Evolutionary conservation across 768 basidiomycete species (phyloP).

Genomic region (Brasilioporus rufonigricans): DNA sequence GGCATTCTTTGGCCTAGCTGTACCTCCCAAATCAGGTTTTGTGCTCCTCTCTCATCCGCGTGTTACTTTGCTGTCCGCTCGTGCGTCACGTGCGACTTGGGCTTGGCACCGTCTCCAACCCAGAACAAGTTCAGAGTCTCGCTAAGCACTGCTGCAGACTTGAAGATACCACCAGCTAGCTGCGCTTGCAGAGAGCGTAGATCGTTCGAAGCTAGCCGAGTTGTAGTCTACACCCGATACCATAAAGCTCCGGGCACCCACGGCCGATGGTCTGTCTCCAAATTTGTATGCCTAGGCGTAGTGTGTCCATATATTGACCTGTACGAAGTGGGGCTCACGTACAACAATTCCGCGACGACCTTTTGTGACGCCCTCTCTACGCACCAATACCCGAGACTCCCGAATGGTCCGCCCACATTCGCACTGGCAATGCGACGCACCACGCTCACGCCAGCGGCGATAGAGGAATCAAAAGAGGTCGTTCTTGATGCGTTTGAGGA

Average conservation of each 20-base stretch:
- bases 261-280: constrained; percentile 45
- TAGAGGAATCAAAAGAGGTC: constrained; percentile 28
- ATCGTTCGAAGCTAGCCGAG: too few relatives aligned
- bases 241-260: constrained; percentile 55
- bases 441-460: background rate
- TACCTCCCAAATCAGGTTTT: background rate
- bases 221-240: constrained; percentile 24
- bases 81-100: constrained; percentile 8
- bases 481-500: constrained; percentile 67
- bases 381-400: constrained; percentile 49
- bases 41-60: constrained; percentile 7
- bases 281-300: constrained; percentile 87
- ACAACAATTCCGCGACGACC: constrained; percentile 50
- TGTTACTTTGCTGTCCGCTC: constrained; percentile 11
- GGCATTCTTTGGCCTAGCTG: background rate
- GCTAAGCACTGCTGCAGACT: constrained; percentile 54
- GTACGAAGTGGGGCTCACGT: constrained; percentile 70
- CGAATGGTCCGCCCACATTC: constrained; percentile 66
- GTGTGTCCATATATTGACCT: constrained; percentile 89
- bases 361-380: constrained; percentile 51
- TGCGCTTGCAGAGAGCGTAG: too few relatives aligned
- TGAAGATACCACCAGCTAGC: constrained; percentile 50
- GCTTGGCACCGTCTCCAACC: background rate
- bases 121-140: constrained; percentile 60
- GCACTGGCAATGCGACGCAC: constrained; percentile 9